Evolutionary conservation across 345 rosid genomes (phyloP).

Genomic region (Kernera saxatilis): DNA sequence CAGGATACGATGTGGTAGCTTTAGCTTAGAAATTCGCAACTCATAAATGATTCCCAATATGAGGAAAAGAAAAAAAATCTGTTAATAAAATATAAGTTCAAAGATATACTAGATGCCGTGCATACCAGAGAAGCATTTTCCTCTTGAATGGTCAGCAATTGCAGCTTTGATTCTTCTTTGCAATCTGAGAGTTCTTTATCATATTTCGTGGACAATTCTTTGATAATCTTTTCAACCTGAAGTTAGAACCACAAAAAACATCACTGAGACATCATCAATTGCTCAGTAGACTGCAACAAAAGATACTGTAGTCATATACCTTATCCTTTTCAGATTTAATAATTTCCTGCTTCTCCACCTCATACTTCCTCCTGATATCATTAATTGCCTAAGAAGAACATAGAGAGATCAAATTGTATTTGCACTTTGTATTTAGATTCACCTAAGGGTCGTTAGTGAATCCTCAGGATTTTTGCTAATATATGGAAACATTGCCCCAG

Average conservation of each 20-base stretch:
- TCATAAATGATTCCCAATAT: too few species aligned
- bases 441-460: neutral
- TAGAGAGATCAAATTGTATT: neutral
- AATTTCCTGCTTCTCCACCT: slow-evolving; percentile 70
- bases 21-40: too few species aligned
- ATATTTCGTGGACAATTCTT: slow-evolving; percentile 47
- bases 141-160: slow-evolving; percentile 43
- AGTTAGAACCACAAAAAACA: slow-evolving; percentile 7
- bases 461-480: neutral
- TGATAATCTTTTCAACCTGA: slow-evolving; percentile 51
- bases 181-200: slow-evolving; percentile 49
- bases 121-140: slow-evolving; percentile 64
- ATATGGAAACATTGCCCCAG: slow-evolving; percentile 20
- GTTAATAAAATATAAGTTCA: too few species aligned
- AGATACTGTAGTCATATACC: slow-evolving; percentile 45
- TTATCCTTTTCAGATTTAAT: slow-evolving; percentile 58
- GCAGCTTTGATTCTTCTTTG: slow-evolving; percentile 50
- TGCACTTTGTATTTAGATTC: neutral
- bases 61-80: too few species aligned
- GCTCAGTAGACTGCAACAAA: neutral
- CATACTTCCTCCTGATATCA: slow-evolving; percentile 78
- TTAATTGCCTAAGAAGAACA: slow-evolving; percentile 68
- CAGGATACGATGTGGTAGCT: too few species aligned
- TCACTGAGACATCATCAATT: slow-evolving; percentile 2
- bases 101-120: too few species aligned